Conservation (phyloP, 345 rosid genomes). For the Linum lewisii region DNA sequence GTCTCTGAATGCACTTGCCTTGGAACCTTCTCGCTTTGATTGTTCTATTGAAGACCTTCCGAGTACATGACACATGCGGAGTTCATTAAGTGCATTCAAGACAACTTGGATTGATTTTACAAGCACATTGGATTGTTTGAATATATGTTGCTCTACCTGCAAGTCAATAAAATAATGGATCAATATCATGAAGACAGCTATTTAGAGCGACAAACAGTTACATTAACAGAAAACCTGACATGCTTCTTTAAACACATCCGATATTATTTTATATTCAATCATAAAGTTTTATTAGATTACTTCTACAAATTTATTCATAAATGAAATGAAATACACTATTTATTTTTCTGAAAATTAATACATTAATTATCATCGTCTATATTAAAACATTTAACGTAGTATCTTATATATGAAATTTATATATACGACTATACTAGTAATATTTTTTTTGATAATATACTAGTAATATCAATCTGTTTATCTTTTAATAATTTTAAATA, state of each 20-base stretch:
- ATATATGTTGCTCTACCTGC: constrained; percentile 76
- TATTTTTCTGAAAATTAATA: too few relatives aligned
- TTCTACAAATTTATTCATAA: too few relatives aligned
- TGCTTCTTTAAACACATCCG: not conserved
- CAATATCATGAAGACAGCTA: not conserved
- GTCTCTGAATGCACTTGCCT: constrained; percentile 26
- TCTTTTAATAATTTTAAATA: too few relatives aligned
- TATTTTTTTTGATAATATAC: too few relatives aligned
- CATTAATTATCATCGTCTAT: too few relatives aligned
- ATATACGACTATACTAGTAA: too few relatives aligned
- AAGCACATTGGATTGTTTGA: constrained; percentile 54
- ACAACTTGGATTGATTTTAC: constrained; percentile 83
- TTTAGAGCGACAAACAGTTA: not conserved
- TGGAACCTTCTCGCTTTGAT: constrained; percentile 49
- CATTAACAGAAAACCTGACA: not conserved
- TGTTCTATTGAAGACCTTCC: constrained; percentile 43
- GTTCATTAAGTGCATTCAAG: constrained; percentile 74
- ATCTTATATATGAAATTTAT: too few relatives aligned
- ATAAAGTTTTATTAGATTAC: too few relatives aligned
- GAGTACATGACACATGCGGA: constrained; percentile 57
- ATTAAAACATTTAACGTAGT: too few relatives aligned
- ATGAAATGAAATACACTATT: too few relatives aligned
- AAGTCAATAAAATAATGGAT: constrained; percentile 3
- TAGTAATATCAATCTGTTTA: too few relatives aligned
- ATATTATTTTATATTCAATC: too few relatives aligned